Percentiles rank a stretch among this genome's conserved stretches.
Conservation (phyloP, 129 eudicot species). For the Rutidosis leptorrhynchoides region DNA sequence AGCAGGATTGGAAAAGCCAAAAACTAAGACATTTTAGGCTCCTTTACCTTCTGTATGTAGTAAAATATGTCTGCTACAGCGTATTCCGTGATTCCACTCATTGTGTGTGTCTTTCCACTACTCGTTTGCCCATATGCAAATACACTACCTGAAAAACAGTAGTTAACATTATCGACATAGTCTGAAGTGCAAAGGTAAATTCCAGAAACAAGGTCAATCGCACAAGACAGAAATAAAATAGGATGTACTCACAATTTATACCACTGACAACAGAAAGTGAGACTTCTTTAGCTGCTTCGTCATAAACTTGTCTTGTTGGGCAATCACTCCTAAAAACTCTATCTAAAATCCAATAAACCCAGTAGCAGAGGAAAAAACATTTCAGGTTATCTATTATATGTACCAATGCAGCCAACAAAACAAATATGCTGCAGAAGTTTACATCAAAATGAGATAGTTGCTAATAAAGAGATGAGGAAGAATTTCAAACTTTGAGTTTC, state of each 20-base stretch:
- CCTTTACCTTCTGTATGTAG: conserved; percentile 77
- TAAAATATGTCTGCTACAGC: conserved; percentile 85
- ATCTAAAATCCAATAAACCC: conserved; percentile 34
- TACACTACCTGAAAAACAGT: conserved; percentile 91
- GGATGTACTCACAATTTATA: conserved; percentile 67
- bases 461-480: no score
- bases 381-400: no score
- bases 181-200: no score
- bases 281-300: conserved; percentile 84
- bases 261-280: conserved; percentile 86
- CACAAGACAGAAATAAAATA: not conserved
- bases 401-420: no score
- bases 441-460: no score
- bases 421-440: no score
- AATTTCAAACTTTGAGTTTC: no score
- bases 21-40: conserved; percentile 21
- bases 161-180: no score
- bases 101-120: conserved; percentile 96
- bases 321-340: conserved; percentile 70
- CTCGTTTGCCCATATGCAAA: conserved; percentile 99
- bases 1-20: not conserved
- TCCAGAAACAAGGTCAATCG: no score
- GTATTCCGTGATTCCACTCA: conserved; percentile 91
- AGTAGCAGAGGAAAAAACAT: no score
- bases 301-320: conserved; percentile 88